Conservation (phyloP, 2,329 filamentous ascomycete species). For the Microascus cirrosus region DNA sequence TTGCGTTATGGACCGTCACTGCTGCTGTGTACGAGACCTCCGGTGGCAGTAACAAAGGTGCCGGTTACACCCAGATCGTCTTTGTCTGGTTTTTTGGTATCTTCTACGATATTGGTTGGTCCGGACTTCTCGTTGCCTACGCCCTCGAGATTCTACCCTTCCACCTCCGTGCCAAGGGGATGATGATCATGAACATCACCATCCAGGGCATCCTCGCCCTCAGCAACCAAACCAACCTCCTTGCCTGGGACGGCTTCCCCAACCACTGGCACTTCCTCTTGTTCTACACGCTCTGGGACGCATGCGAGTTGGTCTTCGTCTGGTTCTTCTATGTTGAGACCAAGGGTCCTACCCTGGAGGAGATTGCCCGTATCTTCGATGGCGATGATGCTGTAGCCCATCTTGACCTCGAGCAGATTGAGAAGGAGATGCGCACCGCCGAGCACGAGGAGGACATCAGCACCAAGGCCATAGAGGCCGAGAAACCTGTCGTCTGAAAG, state of each 20-base stretch:
- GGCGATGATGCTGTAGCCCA: constrained; percentile 47
- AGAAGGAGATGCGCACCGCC: constrained; percentile 35
- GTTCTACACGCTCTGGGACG: constrained; percentile 54
- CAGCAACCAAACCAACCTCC: constrained; percentile 51
- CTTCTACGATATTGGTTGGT: constrained; percentile 50
- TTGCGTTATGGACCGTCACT: constrained; percentile 37
- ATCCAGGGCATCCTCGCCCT: constrained; percentile 51
- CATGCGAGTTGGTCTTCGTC: constrained; percentile 48
- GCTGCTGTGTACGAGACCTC: constrained; percentile 42
- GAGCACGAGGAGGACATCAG: constrained; percentile 23
- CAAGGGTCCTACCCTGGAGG: constrained; percentile 58
- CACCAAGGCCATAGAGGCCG: constrained; percentile 7
- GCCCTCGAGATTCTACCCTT: constrained; percentile 49
- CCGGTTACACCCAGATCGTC: constrained; percentile 42
- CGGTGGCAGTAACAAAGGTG: constrained; percentile 25
- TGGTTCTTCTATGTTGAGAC: constrained; percentile 62
- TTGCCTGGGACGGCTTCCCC: constrained; percentile 49
- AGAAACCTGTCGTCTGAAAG: constrained; percentile 12
- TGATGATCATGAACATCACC: constrained; percentile 55
- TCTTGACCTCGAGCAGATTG: constrained; percentile 41
- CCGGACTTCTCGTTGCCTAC: constrained; percentile 45
- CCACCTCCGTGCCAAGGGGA: constrained; percentile 44
- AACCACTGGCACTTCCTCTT: constrained; percentile 55
- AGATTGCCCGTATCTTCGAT: constrained; percentile 61
- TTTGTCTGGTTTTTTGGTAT: constrained; percentile 50